phyloP scores from a whole-genome alignment of 345 rosid genomes.

The Psidium friedrichsthalianum region DNA sequence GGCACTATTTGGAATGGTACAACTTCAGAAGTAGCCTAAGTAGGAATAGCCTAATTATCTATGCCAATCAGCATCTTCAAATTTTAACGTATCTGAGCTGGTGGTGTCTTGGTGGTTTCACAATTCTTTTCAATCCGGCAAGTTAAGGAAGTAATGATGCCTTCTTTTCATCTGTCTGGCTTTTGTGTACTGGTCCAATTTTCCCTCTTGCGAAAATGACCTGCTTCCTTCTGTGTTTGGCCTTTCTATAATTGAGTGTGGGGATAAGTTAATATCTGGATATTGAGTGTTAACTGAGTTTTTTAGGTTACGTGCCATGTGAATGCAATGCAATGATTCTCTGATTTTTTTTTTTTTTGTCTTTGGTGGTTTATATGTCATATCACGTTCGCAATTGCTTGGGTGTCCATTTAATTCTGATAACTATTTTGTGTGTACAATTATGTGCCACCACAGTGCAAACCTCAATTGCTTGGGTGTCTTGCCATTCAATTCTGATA shows the following conservation, averaged over 20 bases:
- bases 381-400: background rate
- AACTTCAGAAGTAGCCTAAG: background rate
- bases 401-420: background rate
- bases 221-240: background rate
- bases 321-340: background rate
- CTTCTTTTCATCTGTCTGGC: background rate
- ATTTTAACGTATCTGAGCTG: background rate
- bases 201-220: background rate
- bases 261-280: background rate
- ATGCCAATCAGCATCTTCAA: background rate
- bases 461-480: conserved; percentile 17
- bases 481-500: background rate
- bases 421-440: background rate
- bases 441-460: conserved; percentile 33
- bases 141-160: background rate
- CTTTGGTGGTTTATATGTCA: background rate
- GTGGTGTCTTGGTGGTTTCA: background rate
- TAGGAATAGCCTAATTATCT: background rate
- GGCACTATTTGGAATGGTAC: background rate
- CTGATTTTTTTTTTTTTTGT: background rate
- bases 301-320: background rate
- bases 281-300: background rate
- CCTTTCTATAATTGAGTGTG: background rate
- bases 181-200: background rate
- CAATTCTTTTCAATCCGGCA: background rate